Evolutionary conservation across 306 rosid genomes (phyloP).

Genomic region (Castanea sativa): DNA sequence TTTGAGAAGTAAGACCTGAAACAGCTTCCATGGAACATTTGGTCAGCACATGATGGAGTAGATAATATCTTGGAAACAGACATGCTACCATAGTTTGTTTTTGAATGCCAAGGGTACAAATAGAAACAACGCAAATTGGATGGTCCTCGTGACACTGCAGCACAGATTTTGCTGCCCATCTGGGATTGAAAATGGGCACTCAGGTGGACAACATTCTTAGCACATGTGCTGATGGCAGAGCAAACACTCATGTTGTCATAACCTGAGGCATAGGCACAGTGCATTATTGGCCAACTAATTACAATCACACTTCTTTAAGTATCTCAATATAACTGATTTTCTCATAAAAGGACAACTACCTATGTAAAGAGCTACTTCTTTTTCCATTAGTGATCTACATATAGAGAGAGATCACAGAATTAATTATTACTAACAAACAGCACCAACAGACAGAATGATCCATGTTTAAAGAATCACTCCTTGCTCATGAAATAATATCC

Average conservation of each 20-base stretch:
- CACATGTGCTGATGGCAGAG: constrained; percentile 39
- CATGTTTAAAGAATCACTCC: no score
- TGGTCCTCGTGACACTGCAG: constrained; percentile 48
- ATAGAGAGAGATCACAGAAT: background rate
- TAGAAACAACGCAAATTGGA: constrained; percentile 41
- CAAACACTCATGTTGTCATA: constrained; percentile 50
- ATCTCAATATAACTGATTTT: constrained; percentile 5
- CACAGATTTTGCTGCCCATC: constrained; percentile 58
- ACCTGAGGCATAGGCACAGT: constrained; percentile 53
- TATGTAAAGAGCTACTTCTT: background rate
- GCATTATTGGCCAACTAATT: constrained; percentile 23
- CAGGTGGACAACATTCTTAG: constrained; percentile 44
- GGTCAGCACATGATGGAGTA: constrained; percentile 40
- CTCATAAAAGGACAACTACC: background rate
- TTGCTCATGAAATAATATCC: no score
- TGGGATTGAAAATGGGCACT: constrained; percentile 45
- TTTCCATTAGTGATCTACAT: background rate
- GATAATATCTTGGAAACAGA: constrained; percentile 41
- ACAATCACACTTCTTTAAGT: constrained; percentile 6
- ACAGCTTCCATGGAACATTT: constrained; percentile 45
- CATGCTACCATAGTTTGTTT: constrained; percentile 36
- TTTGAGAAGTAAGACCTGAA: constrained; percentile 54
- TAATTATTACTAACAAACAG: no score
- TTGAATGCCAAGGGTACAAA: constrained; percentile 29
- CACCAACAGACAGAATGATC: no score